Conservation (phyloP, 768 basidiomycete species). For the Tephrocybe sp. region DNA sequence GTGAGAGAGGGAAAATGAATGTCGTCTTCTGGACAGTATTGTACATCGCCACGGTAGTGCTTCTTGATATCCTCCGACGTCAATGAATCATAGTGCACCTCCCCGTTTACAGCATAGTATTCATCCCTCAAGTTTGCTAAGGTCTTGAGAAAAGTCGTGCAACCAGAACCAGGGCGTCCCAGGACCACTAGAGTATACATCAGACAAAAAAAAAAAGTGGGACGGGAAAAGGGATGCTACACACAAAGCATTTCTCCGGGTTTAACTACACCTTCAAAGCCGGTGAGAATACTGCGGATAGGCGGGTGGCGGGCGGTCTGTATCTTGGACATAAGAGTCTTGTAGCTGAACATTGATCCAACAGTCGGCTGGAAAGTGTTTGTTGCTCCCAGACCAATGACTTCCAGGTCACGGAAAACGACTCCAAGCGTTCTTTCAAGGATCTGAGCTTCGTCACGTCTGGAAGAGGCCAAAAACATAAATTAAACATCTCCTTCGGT, state of each 20-base stretch:
- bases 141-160: slow-evolving; percentile 80
- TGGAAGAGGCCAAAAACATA: too few relatives aligned
- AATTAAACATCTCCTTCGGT: too few relatives aligned
- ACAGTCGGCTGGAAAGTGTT: too few relatives aligned
- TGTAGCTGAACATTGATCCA: too few relatives aligned
- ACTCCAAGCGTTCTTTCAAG: too few relatives aligned
- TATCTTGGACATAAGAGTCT: too few relatives aligned
- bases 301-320: too few relatives aligned
- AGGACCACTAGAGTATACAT: slow-evolving; percentile 63
- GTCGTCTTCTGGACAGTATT: slow-evolving; percentile 84
- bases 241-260: slow-evolving; percentile 77
- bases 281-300: slow-evolving; percentile 61
- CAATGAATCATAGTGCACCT: slow-evolving; percentile 76
- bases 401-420: too few relatives aligned
- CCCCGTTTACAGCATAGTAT: slow-evolving; percentile 68
- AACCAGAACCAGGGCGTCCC: slow-evolving; percentile 84
- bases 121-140: slow-evolving; percentile 75
- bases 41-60: slow-evolving; percentile 75
- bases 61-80: slow-evolving; percentile 59
- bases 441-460: too few relatives aligned
- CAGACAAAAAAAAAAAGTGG: neutral
- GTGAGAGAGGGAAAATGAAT: slow-evolving; percentile 83
- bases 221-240: slow-evolving; percentile 25
- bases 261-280: slow-evolving; percentile 62
- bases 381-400: too few relatives aligned